Evolutionary conservation across 225 moss, liverwort and hornwort genomes (phyloP), one percentile per base, ranked within the genome.

Genomic region (Takakia lepidozioides): DNA sequence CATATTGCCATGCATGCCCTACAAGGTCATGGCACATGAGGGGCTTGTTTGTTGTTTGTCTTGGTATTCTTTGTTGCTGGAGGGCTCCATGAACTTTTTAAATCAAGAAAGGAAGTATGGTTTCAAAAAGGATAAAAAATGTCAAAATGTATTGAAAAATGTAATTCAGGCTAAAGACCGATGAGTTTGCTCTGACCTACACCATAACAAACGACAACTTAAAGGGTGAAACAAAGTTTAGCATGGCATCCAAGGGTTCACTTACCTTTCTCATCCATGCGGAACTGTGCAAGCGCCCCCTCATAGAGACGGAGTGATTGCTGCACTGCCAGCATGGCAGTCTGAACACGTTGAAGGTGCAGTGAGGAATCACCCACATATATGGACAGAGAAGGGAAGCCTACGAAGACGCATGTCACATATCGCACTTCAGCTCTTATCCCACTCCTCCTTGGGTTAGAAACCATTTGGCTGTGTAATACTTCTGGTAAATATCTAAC

Each of bases 401-500:
- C 71, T 24, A 77, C 51, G 27, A 68, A 77, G 51, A 77, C 58
- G 27, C 76, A 67, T 24, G 71, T 77, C 43, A 72, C 66, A 45
- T 72, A 60, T 17, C 76, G 71, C 44, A 71, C 71, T 68, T 77
- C 76, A 4, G 71, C 67, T 19, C 71, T 57, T 26, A 62, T 57
- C 16, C 51, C 59, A 25, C 48, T 61, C 38, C 69, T 75, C 1
- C 27, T 55, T 52, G 47, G 19, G 43, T 23, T 34, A 16, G 60
- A 67, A 48, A 62, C 71, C 49, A 77, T 55, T 52, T 77, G 71
- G 60, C 56, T 68, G 59, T 60, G 60, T 37, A 77, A 53, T 51
- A 77, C 56, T 72, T 77, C 76, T 64, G 76, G 76, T 63, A 77
- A 67, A 59, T 77, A 77, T 71, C 76, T 77, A 68, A 61, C n/a